These are phyloP conservation scores for Alternaria metachromatica DNA, from an alignment of 2,329 filamentous ascomycete species.

Conservation along the genomic window DNA sequence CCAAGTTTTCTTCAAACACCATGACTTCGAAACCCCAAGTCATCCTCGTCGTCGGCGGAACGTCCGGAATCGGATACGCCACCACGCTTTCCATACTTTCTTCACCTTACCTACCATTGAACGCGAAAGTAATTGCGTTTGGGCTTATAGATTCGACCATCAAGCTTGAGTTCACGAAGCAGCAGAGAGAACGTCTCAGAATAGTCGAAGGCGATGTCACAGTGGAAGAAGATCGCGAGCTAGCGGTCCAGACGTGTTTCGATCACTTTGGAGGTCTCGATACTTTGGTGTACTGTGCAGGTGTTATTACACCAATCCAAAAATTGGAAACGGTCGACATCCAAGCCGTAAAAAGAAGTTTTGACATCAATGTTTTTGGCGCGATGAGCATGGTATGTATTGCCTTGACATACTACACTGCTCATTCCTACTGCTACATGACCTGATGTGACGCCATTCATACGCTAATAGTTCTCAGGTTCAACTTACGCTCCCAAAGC, in stretches of 20 bases:
- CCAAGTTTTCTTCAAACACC: not conserved
- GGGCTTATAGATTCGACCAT: conserved; percentile 12
- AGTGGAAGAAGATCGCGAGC: conserved; percentile 7
- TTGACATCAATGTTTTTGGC: conserved; percentile 36
- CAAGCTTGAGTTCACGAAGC: conserved; percentile 14
- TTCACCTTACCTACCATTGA: conserved; percentile 4
- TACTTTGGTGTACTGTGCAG: conserved; percentile 33
- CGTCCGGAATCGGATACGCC: conserved; percentile 30
- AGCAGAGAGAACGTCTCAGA: conserved; percentile 10
- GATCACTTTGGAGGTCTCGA: conserved; percentile 25
- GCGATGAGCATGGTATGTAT: conserved; percentile 30
- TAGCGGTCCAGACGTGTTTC: conserved; percentile 21
- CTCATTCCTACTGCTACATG: not conserved
- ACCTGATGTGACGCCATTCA: not conserved
- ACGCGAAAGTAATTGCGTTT: conserved; percentile 13
- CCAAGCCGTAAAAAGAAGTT: conserved; percentile 22
- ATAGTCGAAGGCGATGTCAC: conserved; percentile 18
- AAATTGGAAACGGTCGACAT: conserved; percentile 27
- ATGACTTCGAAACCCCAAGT: conserved; percentile 18
- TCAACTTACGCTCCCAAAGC: conserved; percentile 27
- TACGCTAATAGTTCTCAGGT: conserved; percentile 8
- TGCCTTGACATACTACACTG: not conserved
- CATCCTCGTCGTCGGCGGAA: conserved; percentile 35
- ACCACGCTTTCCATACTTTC: conserved; percentile 21
- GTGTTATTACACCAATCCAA: conserved; percentile 32